Evolutionary conservation across 202 grass and related monocot species (phyloP), one percentile per base, ranked within the genome.

Genomic region (Panicum hallii): DNA sequence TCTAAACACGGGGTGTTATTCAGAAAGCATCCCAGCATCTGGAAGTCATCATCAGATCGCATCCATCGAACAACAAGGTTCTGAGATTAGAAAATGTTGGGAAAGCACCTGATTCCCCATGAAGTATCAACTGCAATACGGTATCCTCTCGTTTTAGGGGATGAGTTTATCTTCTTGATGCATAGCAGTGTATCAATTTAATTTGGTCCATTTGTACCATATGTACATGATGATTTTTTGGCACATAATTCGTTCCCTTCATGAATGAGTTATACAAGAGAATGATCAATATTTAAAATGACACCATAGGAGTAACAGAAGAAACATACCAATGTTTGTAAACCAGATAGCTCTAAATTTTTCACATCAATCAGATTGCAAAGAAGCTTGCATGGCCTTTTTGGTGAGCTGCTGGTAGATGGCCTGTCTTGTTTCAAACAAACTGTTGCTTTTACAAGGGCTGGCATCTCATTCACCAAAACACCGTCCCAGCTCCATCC

Each of bases 11-110:
- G 56, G 67, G 67, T 10, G 9, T 79, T 86, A n/a, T 54, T 86
- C 45, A 86, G 45, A 72, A 79, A 79, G 66, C 55, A 20, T 63
- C 42, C 84, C 2, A 79, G 44, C 6, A 54, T 79, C 36, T 53
- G 32, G 46, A 72, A 86, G 45, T 53, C 41, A 3, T 86, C 44
- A 64, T 79, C 43, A 72, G 4, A 53, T 86, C 67, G 26, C 84
- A 79, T n/a, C 38, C 46, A 38, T 86, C 34, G 2, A 86, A 72
- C n/a, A 86, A 4, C 45, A 86, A 42, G 20, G 45, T 72, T 53
- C 45, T 86, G 20, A 86, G 9, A 79, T 86, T 79, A 44, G 7
- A 23, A 42, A 86, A 86, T 70, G 69, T 61, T 34, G 55, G 84
- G 67, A 86, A 86, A 79, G 32, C 30, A 79, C 14, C 75, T 8